Evolutionary conservation across 2,329 filamentous ascomycete genomes (phyloP).

Genomic region (Bretziella fagacearum): DNA sequence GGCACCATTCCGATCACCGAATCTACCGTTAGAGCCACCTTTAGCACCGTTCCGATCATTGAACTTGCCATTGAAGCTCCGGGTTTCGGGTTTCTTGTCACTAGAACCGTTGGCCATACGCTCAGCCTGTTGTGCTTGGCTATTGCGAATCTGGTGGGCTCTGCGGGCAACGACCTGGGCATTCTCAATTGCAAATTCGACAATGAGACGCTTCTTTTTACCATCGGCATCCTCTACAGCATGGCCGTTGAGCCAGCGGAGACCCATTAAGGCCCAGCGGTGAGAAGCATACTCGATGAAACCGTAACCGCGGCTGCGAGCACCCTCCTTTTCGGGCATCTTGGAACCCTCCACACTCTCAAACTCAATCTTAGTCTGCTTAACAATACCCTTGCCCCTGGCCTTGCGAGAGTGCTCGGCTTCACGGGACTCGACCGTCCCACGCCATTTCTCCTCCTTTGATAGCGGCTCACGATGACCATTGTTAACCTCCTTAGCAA

Average conservation of each 20-base stretch:
- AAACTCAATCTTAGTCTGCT: slow-evolving; percentile 87
- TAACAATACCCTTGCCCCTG: slow-evolving; percentile 73
- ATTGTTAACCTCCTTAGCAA: slow-evolving; percentile 73
- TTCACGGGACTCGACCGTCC: slow-evolving; percentile 61
- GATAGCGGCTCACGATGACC: slow-evolving; percentile 62
- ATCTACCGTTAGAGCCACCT: slow-evolving; percentile 2
- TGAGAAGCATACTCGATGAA: slow-evolving; percentile 96
- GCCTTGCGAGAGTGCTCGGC: slow-evolving; percentile 64
- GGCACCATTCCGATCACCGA: slow-evolving; percentile 10
- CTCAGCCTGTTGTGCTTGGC: slow-evolving; percentile 27
- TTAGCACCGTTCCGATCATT: slow-evolving; percentile 12
- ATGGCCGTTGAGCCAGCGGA: slow-evolving; percentile 81
- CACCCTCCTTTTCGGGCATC: slow-evolving; percentile 60
- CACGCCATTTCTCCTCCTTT: slow-evolving; percentile 73
- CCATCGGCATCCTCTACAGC: slow-evolving; percentile 43
- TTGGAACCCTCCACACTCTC: slow-evolving; percentile 77
- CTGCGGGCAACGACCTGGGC: slow-evolving; percentile 82
- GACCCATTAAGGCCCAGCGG: slow-evolving; percentile 82
- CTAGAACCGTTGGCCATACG: background rate
- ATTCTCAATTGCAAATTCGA: slow-evolving; percentile 97
- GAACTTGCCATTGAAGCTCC: slow-evolving; percentile 6
- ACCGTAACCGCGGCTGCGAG: slow-evolving; percentile 80
- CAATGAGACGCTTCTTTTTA: slow-evolving; percentile 76
- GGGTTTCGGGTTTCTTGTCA: slow-evolving; percentile 14
- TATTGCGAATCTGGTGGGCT: slow-evolving; percentile 11